Evolutionary conservation across 768 basidiomycete species (phyloP), one percentile per base, ranked within the genome.

Genomic region (Collybiopsis luxurians): DNA sequence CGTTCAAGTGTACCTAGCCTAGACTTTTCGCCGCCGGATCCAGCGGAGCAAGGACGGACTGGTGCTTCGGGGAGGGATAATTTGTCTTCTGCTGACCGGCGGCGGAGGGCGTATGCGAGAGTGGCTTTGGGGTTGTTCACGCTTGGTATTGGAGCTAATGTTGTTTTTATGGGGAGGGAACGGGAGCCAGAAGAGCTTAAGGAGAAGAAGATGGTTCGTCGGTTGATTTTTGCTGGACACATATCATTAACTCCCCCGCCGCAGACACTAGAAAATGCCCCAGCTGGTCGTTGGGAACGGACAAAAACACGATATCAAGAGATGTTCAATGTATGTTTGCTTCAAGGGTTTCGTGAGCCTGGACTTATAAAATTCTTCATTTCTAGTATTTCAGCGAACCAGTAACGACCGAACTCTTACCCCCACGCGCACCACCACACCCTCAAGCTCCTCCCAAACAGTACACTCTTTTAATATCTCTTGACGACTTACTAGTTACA

Each of bases 401-500:
- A 2, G 84, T 87, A 47, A 97, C 93, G 91, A 79, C 88, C 27
- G 93, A 95, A 67, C 82, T 99, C 1, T 82, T 99, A 1, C 97
- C 96, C 0, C 87, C 92, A 42, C 50, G 50, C 4, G 24, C 50
- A 15, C 23, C 36, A 15, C 89, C 90, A 11, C 78, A 89, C 42
- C 91, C 93, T 2, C 74, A 86, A 26, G 89, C 89, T 2, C 86
- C 92, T 57, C 86, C 89, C 70, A 89, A 95, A 56, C 94, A 93
- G 0, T 97, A 93, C 74, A 98, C 96, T 1, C 82, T 98, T 19
- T 77, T 98, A 9, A 72, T 99, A 50, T 94, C 93, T 31, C 74
- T 99, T 24, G 96, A 99, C 59, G 95, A 96, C 65, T 80, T 99
- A 24, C 79, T 98, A 34, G 82, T 98, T 19, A 88, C 89, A 11